phyloP scores from a whole-genome alignment of 2,329 filamentous ascomycete genomes.

The Orbilia javanica region DNA sequence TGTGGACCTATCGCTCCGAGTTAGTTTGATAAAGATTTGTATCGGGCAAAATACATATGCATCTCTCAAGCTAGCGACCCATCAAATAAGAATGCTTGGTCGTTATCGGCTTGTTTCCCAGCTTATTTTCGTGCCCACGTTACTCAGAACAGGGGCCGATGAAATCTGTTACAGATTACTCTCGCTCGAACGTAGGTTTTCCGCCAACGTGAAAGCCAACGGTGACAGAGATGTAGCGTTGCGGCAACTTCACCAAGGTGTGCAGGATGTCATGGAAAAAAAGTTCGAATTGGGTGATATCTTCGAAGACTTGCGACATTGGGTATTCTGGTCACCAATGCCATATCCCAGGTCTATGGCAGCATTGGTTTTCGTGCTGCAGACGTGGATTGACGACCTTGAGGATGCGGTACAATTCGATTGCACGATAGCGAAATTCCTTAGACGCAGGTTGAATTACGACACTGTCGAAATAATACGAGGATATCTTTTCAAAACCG shows the following conservation, averaged over 20 bases:
- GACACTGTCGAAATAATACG: conserved; percentile 37
- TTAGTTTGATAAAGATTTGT: not conserved
- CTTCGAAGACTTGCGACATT: conserved; percentile 16
- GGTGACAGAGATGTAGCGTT: not conserved
- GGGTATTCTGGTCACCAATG: not conserved
- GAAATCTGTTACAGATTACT: conserved; percentile 12
- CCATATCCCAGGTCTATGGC: not conserved
- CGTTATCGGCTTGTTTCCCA: not conserved
- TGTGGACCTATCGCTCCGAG: not conserved
- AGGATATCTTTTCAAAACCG: conserved; percentile 13
- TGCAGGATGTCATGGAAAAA: not conserved
- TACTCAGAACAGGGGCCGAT: conserved; percentile 19
- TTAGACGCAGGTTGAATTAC: conserved; percentile 18
- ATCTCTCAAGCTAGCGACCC: conserved; percentile 4
- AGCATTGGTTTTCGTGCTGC: conserved; percentile 19
- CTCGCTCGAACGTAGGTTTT: not conserved
- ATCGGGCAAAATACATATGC: conserved; percentile 11
- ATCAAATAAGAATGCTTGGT: conserved; percentile 11
- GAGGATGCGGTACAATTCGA: conserved; percentile 16
- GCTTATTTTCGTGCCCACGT: not conserved
- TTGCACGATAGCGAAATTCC: not conserved
- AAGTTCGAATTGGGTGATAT: not conserved
- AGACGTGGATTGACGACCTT: conserved; percentile 39
- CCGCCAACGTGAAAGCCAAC: not conserved
- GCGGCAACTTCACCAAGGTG: not conserved